phyloP scores from a whole-genome alignment of 2,329 filamentous ascomycete genomes.

The Pseudocercospora fijiensis region DNA sequence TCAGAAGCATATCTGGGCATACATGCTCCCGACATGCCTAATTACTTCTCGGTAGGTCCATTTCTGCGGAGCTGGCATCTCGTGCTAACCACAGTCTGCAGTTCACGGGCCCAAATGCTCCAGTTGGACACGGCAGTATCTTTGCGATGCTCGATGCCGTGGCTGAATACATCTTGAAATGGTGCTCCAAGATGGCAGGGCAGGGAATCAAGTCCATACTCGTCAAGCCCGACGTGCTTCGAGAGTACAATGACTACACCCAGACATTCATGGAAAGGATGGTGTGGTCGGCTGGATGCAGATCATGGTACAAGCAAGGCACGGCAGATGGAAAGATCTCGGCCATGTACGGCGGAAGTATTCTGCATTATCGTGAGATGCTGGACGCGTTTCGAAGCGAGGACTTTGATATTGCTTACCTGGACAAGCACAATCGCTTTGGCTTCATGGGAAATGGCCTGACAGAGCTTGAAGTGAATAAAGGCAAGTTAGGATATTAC shows the following conservation, averaged over 20 bases:
- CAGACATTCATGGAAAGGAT: conserved; percentile 51
- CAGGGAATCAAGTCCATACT: conserved; percentile 40
- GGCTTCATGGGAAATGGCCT: conserved; percentile 18
- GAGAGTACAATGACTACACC: conserved; percentile 51
- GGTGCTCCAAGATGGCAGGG: conserved; percentile 21
- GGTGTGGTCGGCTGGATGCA: conserved; percentile 52
- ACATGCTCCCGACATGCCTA: conserved; percentile 30
- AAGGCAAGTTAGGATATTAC: conserved; percentile 16
- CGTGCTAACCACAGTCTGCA: background rate
- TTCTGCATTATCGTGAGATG: conserved; percentile 18
- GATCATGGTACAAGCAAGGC: conserved; percentile 56
- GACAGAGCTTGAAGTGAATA: conserved; percentile 14
- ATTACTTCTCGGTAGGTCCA: conserved; percentile 27
- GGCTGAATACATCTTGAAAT: conserved; percentile 20
- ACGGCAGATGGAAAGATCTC: conserved; percentile 40
- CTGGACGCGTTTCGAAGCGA: conserved; percentile 16
- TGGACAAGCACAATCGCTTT: conserved; percentile 16
- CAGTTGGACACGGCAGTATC: conserved; percentile 17
- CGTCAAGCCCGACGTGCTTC: conserved; percentile 47
- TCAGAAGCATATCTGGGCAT: conserved; percentile 30
- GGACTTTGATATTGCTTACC: conserved; percentile 16
- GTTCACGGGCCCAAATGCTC: conserved; percentile 19
- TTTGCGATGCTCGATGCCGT: conserved; percentile 12
- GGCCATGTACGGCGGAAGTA: conserved; percentile 22
- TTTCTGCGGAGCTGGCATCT: background rate